phyloP scores from a whole-genome alignment of 306 rosid genomes.

The Quercus suber region DNA sequence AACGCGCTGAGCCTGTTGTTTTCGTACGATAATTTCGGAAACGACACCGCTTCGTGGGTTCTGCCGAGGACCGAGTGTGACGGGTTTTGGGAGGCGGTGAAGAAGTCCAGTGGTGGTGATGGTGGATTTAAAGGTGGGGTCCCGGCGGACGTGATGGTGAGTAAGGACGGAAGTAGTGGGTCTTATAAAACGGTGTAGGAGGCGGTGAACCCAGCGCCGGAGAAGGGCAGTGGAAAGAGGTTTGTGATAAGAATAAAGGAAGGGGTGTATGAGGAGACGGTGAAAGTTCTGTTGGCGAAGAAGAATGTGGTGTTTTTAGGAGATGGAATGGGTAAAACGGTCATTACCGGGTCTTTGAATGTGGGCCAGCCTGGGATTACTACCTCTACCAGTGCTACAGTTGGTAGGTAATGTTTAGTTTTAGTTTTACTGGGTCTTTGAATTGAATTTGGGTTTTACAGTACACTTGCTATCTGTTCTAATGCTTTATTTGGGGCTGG shows the following conservation, averaged over 20 bases:
- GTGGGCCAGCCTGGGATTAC: constrained; percentile 57
- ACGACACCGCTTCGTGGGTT: constrained; percentile 48
- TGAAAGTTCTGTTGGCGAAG: constrained; percentile 62
- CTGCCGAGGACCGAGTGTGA: constrained; percentile 65
- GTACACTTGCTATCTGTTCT: not conserved
- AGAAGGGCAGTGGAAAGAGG: constrained; percentile 20
- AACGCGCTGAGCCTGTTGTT: constrained; percentile 68
- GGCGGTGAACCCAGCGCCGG: constrained; percentile 68
- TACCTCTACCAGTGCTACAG: constrained; percentile 64
- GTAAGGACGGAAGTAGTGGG: constrained; percentile 28
- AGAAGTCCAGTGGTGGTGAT: not conserved
- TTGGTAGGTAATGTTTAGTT: constrained; percentile 39
- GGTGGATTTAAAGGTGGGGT: constrained; percentile 29
- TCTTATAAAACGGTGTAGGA: constrained; percentile 65
- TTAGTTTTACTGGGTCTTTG: too few relatives aligned
- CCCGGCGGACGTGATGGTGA: constrained; percentile 63
- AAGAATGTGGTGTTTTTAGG: constrained; percentile 73
- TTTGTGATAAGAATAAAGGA: constrained; percentile 64
- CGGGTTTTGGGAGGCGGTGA: constrained; percentile 61
- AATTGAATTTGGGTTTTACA: not conserved
- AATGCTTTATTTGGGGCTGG: not conserved
- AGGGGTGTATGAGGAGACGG: constrained; percentile 76
- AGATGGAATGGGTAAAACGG: constrained; percentile 73
- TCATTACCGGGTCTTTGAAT: constrained; percentile 59
- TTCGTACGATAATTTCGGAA: constrained; percentile 57